phyloP scores from a whole-genome alignment of 1,284 basidiomycete genomes.

The Cryptococcus sp. region DNA sequence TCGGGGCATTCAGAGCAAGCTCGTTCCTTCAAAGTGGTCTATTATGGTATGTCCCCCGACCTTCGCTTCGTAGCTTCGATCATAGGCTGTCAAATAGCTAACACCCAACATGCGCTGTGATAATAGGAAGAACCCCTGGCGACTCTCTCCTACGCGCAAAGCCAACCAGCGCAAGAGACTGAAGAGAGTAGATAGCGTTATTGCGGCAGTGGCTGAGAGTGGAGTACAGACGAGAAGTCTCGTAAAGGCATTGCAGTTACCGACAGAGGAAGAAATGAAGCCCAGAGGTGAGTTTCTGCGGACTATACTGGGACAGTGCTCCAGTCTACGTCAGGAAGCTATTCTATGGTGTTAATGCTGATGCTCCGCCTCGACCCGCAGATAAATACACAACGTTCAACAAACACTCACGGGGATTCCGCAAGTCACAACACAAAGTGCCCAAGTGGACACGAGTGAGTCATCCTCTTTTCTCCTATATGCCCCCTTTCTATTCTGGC shows the following conservation, averaged over 20 bases:
- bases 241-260: conserved; percentile 31
- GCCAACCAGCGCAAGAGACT: conserved; percentile 84
- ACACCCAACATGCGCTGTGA: too few relatives aligned
- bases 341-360: background rate
- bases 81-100: background rate
- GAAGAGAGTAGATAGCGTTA: conserved; percentile 89
- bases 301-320: background rate
- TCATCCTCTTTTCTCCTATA: conserved; percentile 11
- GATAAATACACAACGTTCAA: conserved; percentile 97
- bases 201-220: conserved; percentile 77
- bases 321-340: conserved; percentile 2
- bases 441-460: conserved; percentile 89
- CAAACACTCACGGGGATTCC: conserved; percentile 67
- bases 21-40: conserved; percentile 36
- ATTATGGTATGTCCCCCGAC: conserved; percentile 30
- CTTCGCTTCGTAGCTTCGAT: background rate
- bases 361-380: conserved; percentile 38
- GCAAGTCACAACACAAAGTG: conserved; percentile 95
- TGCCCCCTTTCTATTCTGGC: background rate
- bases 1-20: conserved; percentile 38
- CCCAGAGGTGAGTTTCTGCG: conserved; percentile 52
- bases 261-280: conserved; percentile 55
- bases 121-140: conserved; percentile 90
- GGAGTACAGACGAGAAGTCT: conserved; percentile 69
- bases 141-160: conserved; percentile 85